Evolutionary conservation across 345 rosid species (phyloP), one percentile per base, ranked within the genome.

Genomic region (Hypericum perforatum): DNA sequence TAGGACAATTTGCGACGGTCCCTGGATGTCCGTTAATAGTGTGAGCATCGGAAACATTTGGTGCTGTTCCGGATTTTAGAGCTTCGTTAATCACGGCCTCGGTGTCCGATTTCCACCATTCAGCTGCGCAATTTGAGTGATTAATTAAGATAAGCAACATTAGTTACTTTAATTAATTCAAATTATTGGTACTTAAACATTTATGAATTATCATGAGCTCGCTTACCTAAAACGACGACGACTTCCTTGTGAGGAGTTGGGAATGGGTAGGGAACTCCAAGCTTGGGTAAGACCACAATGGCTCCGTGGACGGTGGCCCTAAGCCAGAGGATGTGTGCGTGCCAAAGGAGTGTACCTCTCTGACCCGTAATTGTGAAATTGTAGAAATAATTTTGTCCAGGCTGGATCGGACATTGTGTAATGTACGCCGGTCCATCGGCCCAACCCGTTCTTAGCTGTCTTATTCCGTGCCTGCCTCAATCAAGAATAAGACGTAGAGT

Each of bases 361-460:
- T 85, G 89, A 7, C 78, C 86, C 1, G 78, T 80, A 36, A 85
- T 46, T 0, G 74, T 82, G 60, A 85, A 68, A 56, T 78, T 75
- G 64, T 85, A 85, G 3, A 73, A 47, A 46, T 68, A 85, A 32
- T 53, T 72, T 14, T 81, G 81, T 13, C 82, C 81, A 7, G 81
- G 78, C 44, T 76, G 81, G 39, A 86, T 79, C 0, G 92, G 95
- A 48, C 92, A 86, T 40, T 86, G 92, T 12, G 95, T 86, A 49
- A 83, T 81, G 57, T 72, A 83, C 4, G 95, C 86, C 6, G 89
- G 91, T 45, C 95, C 91, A 63, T 86, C 95, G 0, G 89, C 76
- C 95, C 95, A 86, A 7, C 95, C 95, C 3, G 82, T 86, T 37
- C 89, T 65, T 53, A 78, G 45, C 12, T 86, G 95, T 42, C 85